Percentiles rank a stretch among this genome's conserved stretches.
phyloP scores from a whole-genome alignment of 805 yeast species.

The Saccharomyces mikatae region DNA sequence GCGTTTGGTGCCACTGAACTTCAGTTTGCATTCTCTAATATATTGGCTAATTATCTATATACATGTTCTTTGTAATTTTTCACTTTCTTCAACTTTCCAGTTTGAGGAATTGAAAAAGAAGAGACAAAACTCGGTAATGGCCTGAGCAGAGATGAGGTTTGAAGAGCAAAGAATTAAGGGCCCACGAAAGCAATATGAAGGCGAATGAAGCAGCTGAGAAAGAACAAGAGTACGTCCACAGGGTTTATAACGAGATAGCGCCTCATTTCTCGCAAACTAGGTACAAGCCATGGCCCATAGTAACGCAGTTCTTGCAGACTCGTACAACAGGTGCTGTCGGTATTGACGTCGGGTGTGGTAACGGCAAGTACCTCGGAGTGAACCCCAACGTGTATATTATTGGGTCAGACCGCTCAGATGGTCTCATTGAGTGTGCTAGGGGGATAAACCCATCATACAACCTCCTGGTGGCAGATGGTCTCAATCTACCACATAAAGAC shows the following conservation, averaged over 20 bases:
- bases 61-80: neutral
- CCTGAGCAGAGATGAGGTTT: neutral
- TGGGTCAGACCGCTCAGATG: slow-evolving; percentile 69
- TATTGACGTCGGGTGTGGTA: slow-evolving; percentile 93
- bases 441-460: slow-evolving; percentile 37
- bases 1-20: neutral
- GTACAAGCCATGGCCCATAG: slow-evolving; percentile 96
- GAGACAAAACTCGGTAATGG: neutral
- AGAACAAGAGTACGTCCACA: slow-evolving; percentile 77
- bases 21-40: neutral
- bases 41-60: neutral
- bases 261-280: slow-evolving; percentile 87
- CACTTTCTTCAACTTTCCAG: neutral
- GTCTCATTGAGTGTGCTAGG: slow-evolving; percentile 57
- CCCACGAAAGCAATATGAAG: neutral
- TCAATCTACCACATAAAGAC: slow-evolving; percentile 49
- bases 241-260: slow-evolving; percentile 90
- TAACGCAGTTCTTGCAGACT: slow-evolving; percentile 53
- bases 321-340: slow-evolving; percentile 58
- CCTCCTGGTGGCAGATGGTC: slow-evolving; percentile 73
- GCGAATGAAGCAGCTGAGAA: slow-evolving; percentile 38
- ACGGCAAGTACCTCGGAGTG: slow-evolving; percentile 80
- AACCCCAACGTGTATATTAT: slow-evolving; percentile 61
- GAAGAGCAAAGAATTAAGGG: neutral
- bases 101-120: neutral